Conservation (phyloP, 2,329 filamentous ascomycete species). For the Aspergillus felis region DNA sequence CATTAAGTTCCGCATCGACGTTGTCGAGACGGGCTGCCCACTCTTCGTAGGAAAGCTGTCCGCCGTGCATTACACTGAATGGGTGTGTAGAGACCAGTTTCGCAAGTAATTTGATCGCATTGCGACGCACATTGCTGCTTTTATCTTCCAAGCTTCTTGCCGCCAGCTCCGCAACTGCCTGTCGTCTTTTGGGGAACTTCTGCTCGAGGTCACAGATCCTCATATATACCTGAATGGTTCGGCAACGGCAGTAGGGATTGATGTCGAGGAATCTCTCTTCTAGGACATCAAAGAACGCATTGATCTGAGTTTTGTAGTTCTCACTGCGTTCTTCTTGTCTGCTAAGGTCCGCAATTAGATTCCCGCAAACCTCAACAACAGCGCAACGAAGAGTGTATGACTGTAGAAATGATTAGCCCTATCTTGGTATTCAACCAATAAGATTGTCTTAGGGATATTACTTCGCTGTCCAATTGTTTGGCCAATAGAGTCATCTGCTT, state of each 20-base stretch:
- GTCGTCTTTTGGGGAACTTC: conserved; percentile 89
- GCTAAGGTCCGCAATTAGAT: conserved; percentile 85
- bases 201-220: conserved; percentile 91
- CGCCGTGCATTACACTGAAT: conserved; percentile 86
- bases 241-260: conserved; percentile 91
- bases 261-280: conserved; percentile 95
- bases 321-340: conserved; percentile 88
- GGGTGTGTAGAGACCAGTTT: conserved; percentile 91
- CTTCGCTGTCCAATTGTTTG: conserved; percentile 92
- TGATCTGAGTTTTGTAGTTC: conserved; percentile 90
- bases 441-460: conserved; percentile 33
- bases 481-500: conserved; percentile 96
- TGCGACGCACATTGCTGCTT: conserved; percentile 93
- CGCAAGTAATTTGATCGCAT: conserved; percentile 87
- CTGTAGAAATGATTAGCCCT: conserved; percentile 36
- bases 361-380: conserved; percentile 94
- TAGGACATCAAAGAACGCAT: conserved; percentile 93
- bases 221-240: conserved; percentile 88
- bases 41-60: conserved; percentile 76
- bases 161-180: conserved; percentile 81
- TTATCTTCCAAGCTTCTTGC: conserved; percentile 91
- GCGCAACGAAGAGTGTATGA: conserved; percentile 92
- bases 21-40: conserved; percentile 80
- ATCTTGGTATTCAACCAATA: neutral
- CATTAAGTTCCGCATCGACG: conserved; percentile 76